These are phyloP conservation scores for Globisporangium middletonii DNA, from an alignment of 352 stramenopile species.

Conservation along the genomic window DNA sequence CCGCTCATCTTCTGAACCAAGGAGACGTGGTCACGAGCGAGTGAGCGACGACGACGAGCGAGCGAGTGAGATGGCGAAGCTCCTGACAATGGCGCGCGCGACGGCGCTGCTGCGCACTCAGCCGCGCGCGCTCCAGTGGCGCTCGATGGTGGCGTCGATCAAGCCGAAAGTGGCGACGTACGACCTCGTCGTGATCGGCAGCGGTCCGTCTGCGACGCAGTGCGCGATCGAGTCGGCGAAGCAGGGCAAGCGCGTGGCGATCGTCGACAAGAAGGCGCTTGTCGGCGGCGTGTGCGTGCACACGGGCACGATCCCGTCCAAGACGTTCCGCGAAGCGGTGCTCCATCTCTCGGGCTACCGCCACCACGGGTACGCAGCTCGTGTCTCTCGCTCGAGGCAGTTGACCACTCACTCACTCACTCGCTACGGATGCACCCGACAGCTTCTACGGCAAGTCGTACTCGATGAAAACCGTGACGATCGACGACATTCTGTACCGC, in stretches of 20 bases:
- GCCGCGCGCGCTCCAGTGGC: conserved; percentile 1
- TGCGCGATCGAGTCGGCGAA: conserved; percentile 86
- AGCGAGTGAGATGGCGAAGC: conserved; percentile 2
- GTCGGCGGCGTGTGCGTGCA: conserved; percentile 80
- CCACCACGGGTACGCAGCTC: conserved; percentile 56
- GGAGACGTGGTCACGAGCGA: not conserved
- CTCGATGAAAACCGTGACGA: conserved; percentile 77
- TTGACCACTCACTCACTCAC: not conserved
- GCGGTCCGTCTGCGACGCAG: conserved; percentile 76
- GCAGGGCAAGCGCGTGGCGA: conserved; percentile 65
- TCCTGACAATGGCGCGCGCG: conserved; percentile 5
- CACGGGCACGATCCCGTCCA: conserved; percentile 84
- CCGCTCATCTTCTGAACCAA: conserved; percentile 4
- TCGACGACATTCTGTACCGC: conserved; percentile 78
- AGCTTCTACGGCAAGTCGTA: conserved; percentile 84
- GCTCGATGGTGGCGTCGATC: conserved; percentile 11
- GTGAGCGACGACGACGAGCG: not conserved
- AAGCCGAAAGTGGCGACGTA: conserved; percentile 51
- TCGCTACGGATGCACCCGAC: not conserved
- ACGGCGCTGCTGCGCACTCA: conserved; percentile 3
- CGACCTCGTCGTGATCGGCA: conserved; percentile 86
- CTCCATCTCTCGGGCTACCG: conserved; percentile 87
- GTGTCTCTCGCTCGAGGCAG: not conserved
- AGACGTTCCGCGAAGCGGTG: conserved; percentile 89
- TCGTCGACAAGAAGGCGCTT: conserved; percentile 62